Conservation (phyloP, 345 rosid genomes). For the Luvunga scandens region DNA sequence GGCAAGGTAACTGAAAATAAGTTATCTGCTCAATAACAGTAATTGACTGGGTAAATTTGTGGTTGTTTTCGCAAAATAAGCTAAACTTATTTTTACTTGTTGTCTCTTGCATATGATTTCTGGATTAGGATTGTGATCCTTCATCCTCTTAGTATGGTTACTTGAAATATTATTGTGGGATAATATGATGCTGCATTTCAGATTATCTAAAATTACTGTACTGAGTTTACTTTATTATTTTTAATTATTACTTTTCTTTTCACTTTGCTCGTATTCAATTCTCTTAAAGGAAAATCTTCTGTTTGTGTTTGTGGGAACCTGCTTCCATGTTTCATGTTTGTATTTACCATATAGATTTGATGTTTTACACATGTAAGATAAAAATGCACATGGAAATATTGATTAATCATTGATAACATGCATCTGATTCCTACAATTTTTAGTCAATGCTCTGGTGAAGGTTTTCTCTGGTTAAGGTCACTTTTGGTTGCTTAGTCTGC, state of each 20-base stretch:
- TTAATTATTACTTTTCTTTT: not conserved
- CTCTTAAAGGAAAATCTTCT: not conserved
- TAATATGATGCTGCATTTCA: not conserved
- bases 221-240: not conserved
- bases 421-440: not conserved
- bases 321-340: not conserved
- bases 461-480: not conserved
- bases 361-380: not conserved
- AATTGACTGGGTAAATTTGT: not conserved
- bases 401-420: not conserved
- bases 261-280: not conserved
- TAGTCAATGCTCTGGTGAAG: not conserved
- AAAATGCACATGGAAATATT: not conserved
- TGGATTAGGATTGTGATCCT: not conserved
- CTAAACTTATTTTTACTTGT: not conserved
- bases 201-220: not conserved
- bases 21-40: not conserved
- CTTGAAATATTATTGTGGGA: not conserved
- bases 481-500: not conserved
- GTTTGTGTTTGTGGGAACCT: not conserved
- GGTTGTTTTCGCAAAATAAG: not conserved
- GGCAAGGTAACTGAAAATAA: slow-evolving; percentile 59
- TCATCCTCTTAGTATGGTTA: not conserved
- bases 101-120: not conserved
- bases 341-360: not conserved